Evolutionary conservation across 768 basidiomycete species (phyloP).

Genomic region (Leccinum uliginosum): DNA sequence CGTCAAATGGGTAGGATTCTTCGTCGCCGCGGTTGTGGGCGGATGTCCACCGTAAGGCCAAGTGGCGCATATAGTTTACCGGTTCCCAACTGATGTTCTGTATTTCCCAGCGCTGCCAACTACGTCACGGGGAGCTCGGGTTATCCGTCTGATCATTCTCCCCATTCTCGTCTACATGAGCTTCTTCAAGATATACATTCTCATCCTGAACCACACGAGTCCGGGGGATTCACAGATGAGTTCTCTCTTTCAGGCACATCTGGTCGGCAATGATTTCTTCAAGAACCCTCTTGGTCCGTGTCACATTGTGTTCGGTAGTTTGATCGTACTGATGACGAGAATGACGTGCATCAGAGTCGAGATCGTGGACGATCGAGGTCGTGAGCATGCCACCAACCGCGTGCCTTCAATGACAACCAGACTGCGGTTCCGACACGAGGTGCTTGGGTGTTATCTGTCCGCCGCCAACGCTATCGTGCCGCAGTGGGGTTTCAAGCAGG

Average conservation of each 20-base stretch:
- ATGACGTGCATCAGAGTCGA: slow-evolving; percentile 60
- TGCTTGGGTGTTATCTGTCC: slow-evolving; percentile 80
- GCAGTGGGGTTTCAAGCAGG: slow-evolving; percentile 99
- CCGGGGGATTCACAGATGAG: slow-evolving; percentile 99
- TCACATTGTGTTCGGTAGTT: background rate
- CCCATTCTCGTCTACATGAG: slow-evolving; percentile 91
- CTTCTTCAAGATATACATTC: slow-evolving; percentile 94
- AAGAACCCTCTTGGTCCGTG: slow-evolving; percentile 77
- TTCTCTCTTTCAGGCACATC: slow-evolving; percentile 97
- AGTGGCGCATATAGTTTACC: background rate
- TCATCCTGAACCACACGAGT: slow-evolving; percentile 89
- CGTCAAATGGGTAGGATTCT: slow-evolving; percentile 94
- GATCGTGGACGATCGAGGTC: slow-evolving; percentile 84
- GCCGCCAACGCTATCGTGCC: slow-evolving; percentile 88
- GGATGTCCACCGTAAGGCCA: slow-evolving; percentile 76
- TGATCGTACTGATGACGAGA: background rate
- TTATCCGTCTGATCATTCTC: slow-evolving; percentile 79
- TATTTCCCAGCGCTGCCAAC: slow-evolving; percentile 69
- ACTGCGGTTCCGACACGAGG: slow-evolving; percentile 75
- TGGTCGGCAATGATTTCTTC: slow-evolving; percentile 89
- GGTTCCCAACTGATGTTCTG: slow-evolving; percentile 8
- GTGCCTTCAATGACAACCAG: slow-evolving; percentile 92
- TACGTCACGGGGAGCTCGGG: slow-evolving; percentile 83
- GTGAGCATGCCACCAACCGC: slow-evolving; percentile 51
- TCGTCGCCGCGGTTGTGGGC: slow-evolving; percentile 94